These are phyloP conservation scores for Kewa caespitosa DNA, from an alignment of 179 eudicot species.

Conservation along the genomic window DNA sequence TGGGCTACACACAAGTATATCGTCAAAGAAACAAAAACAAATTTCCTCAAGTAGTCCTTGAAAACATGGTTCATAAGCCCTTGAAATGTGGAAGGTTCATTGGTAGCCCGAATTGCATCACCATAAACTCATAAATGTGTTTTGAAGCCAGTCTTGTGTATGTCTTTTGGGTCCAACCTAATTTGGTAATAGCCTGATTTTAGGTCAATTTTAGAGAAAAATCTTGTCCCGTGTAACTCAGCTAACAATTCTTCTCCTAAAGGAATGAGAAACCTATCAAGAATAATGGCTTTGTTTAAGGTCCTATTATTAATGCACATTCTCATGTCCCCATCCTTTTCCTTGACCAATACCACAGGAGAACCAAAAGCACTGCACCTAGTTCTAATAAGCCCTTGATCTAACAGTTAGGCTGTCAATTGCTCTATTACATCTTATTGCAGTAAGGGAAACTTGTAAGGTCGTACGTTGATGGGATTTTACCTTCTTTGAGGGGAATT, in stretches of 20 bases:
- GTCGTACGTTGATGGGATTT: not conserved
- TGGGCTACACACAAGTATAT: not conserved
- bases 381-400: not conserved
- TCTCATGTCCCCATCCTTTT: not conserved
- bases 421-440: not conserved
- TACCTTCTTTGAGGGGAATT: not conserved
- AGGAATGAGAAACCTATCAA: not conserved
- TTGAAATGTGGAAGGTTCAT: not conserved
- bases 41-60: not conserved
- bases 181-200: not conserved
- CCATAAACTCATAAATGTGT: not conserved
- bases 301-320: not conserved
- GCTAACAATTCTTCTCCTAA: not conserved
- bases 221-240: not conserved
- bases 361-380: not conserved
- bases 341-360: not conserved
- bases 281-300: not conserved
- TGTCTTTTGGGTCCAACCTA: not conserved
- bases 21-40: not conserved
- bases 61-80: not conserved
- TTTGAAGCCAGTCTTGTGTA: not conserved
- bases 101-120: constrained; percentile 2
- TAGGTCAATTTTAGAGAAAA: not conserved
- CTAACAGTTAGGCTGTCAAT: not conserved
- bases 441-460: not conserved